These are phyloP conservation scores for Nicotiana obtusifolia DNA, from an alignment of 257 asterid genomes.

Conservation along the genomic window DNA sequence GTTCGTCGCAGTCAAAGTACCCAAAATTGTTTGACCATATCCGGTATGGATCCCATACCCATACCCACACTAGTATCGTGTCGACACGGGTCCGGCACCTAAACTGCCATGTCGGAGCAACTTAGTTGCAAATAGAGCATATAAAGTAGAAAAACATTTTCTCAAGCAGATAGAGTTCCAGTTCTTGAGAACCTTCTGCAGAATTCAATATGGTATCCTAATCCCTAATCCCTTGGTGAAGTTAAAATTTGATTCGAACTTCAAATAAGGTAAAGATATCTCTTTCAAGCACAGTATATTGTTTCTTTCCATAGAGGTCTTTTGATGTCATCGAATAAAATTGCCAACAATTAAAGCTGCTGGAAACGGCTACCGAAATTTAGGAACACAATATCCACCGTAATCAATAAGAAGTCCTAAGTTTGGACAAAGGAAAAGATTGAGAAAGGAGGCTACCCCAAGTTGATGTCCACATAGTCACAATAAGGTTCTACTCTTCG, in stretches of 20 bases:
- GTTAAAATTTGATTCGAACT: background rate
- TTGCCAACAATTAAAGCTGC: background rate
- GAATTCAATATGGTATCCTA: background rate
- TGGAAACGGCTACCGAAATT: background rate
- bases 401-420: background rate
- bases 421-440: background rate
- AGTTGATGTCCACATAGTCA: conserved; percentile 87
- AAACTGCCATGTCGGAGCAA: no score
- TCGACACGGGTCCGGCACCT: no score
- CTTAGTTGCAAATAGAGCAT: background rate
- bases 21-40: no score
- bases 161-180: background rate
- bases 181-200: background rate
- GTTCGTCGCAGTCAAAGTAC: no score
- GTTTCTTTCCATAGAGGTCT: background rate
- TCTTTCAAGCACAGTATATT: background rate
- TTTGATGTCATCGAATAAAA: background rate
- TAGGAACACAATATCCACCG: background rate
- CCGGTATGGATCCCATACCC: no score
- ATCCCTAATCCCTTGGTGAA: background rate
- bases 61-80: no score
- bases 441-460: conserved; percentile 51
- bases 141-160: background rate
- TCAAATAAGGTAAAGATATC: background rate
- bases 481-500: conserved; percentile 74